These are phyloP conservation scores for Geotrichum phurueaensis DNA, from an alignment of 1,139 yeast genomes.

Conservation along the genomic window DNA sequence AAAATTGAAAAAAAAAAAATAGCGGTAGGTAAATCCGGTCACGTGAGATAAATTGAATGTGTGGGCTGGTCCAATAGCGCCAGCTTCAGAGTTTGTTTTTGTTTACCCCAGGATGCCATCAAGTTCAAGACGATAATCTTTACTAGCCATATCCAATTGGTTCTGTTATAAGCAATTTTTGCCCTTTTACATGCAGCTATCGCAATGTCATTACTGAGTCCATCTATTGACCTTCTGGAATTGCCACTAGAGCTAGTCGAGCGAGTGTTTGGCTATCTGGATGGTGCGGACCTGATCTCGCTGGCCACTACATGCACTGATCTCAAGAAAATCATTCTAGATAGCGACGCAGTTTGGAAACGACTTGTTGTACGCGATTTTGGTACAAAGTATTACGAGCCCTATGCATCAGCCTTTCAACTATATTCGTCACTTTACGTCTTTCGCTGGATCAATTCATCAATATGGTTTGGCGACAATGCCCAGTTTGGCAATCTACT, in stretches of 20 bases:
- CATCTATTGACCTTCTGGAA: not conserved
- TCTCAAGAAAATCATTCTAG: conserved; percentile 17
- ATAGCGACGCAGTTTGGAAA: conserved; percentile 25
- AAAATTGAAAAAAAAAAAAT: not conserved
- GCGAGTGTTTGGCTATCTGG: conserved; percentile 20
- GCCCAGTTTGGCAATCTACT: conserved; percentile 28
- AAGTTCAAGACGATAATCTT: not conserved
- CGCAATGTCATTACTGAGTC: not conserved
- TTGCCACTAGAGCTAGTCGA: conserved; percentile 28
- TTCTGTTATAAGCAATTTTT: not conserved
- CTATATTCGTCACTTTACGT: conserved; percentile 18
- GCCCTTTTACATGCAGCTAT: not conserved
- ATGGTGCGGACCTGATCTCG: conserved; percentile 24
- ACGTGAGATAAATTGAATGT: not conserved
- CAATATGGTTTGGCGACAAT: conserved; percentile 31
- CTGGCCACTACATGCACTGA: conserved; percentile 23
- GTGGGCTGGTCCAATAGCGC: not conserved
- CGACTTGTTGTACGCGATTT: conserved; percentile 15
- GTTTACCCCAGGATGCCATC: not conserved
- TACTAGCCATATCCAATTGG: not conserved
- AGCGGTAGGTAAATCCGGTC: not conserved
- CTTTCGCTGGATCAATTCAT: conserved; percentile 28
- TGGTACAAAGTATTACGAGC: conserved; percentile 16
- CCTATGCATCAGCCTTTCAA: conserved; percentile 21
- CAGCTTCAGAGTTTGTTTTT: not conserved